Percentiles rank a stretch among this genome's conserved stretches.
Evolutionary conservation across 176 grass and related monocot species (phyloP).

Genomic region (Luzula sylvatica): DNA sequence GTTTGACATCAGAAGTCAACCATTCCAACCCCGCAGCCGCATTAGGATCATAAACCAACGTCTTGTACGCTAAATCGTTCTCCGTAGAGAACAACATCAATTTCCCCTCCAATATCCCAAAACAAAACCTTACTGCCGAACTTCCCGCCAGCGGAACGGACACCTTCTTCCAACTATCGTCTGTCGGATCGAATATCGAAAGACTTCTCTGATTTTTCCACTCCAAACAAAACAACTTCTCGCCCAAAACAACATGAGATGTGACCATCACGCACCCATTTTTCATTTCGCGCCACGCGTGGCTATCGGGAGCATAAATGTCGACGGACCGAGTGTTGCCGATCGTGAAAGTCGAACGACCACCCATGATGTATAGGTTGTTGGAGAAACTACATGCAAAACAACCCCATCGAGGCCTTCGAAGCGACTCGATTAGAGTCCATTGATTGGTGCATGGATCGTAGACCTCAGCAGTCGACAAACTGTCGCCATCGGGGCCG

Average conservation of each 20-base stretch:
- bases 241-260: conserved; percentile 26
- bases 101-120: conserved; percentile 37
- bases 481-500: conserved; percentile 23
- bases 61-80: conserved; percentile 32
- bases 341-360: conserved; percentile 70
- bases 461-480: conserved; percentile 57
- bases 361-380: conserved; percentile 56
- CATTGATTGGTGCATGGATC: conserved; percentile 44
- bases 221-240: conserved; percentile 46
- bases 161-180: conserved; percentile 33
- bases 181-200: conserved; percentile 27
- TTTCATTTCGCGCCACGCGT: conserved; percentile 47
- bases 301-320: conserved; percentile 28
- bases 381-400: conserved; percentile 30
- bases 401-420: conserved; percentile 52
- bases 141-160: conserved; percentile 38
- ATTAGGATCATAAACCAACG: conserved; percentile 45
- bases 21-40: conserved; percentile 39
- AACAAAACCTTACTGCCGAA: conserved; percentile 35
- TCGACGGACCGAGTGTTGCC: conserved; percentile 48
- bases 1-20: conserved; percentile 31
- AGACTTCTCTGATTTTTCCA: conserved; percentile 55
- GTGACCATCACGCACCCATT: conserved; percentile 85
- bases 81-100: conserved; percentile 46
- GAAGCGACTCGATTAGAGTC: conserved; percentile 36